Base-by-base conservation (phyloP, 108 stramenopile genomes). In the Nannochloropsis salina region DNA sequence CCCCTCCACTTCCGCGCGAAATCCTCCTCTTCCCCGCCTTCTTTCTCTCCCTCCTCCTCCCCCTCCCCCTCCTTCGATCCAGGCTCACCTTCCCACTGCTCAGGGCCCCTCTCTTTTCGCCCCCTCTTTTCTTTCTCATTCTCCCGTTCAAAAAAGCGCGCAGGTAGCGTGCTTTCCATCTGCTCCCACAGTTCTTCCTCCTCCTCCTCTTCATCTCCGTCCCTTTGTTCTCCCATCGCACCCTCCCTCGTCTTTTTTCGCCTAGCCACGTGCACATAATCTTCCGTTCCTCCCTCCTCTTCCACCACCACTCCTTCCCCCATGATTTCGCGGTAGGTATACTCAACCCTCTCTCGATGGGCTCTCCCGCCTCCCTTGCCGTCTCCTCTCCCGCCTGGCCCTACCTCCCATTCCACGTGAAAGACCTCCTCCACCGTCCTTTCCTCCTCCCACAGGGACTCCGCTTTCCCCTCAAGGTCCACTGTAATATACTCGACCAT, bases 161-260 rank as follows among this genome's bases (percentile, higher is more conserved):
- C 61, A 15, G 61, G 61, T n/a, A 74, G n/a, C 61, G 61, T 20
- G 61, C 61, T 74, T 74, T 74, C 61, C 61, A 74, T 74, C 61
- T n/a, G 61, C 61, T 74, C 61, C 61, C 61, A 74, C 4, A 20
- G 20, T n/a, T 74, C 61, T 4, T 74, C 61, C 61, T 74, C 61
- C 61, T 74, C 47, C 47, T 51, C 47, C 47, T 12, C 61, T n/a
- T 74, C 61, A 15, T 74, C 61, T n/a, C n/a, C n/a, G n/a, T n/a
- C n/a, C n/a, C n/a, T n/a, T n/a, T n/a, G n/a, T n/a, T 74, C 61
- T 15, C 61, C 61, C 5, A 20, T n/a, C 5, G n/a, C 2, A n/a
- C 61, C 61, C n/a, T 74, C 61, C 61, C 61, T 74, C n/a, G n/a
- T n/a, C n/a, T n/a, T n/a, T n/a, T n/a, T n/a, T 74, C 61, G 15